Percentiles rank a stretch among this genome's conserved stretches.
phyloP scores from a whole-genome alignment of 805 yeast species.

The Blastobotrys robertii region DNA sequence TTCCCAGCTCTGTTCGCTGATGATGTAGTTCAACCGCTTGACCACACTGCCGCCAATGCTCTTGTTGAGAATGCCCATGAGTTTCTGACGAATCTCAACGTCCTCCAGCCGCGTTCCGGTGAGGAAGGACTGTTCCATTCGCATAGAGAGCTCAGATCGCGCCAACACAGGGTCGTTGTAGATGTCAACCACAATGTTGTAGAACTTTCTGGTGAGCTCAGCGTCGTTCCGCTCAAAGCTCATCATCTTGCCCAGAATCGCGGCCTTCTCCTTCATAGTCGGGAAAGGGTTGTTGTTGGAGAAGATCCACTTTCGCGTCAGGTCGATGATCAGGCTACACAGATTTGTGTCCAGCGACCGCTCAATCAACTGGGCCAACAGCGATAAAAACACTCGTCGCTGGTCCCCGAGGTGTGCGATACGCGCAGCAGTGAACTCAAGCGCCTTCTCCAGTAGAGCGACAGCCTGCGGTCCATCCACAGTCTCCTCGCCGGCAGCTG shows the following conservation, averaged over 20 bases:
- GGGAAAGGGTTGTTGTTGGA: conserved; percentile 79
- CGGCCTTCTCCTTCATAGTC: conserved; percentile 92
- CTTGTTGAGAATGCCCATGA: conserved; percentile 69
- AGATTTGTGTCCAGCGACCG: conserved; percentile 72
- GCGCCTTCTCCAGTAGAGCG: conserved; percentile 59
- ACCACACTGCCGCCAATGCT: conserved; percentile 70
- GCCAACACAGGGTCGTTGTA: conserved; percentile 72
- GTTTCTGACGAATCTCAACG: conserved; percentile 57
- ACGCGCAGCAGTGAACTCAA: conserved; percentile 69
- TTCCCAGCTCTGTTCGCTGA: conserved; percentile 98
- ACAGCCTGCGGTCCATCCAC: conserved; percentile 76
- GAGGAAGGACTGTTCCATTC: conserved; percentile 94
- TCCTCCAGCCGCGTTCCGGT: conserved; percentile 86
- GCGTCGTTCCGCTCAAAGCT: conserved; percentile 87
- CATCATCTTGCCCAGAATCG: conserved; percentile 85
- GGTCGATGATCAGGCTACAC: conserved; percentile 60
- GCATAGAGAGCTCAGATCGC: conserved; percentile 79
- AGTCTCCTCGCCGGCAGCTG: conserved; percentile 32
- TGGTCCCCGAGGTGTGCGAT: conserved; percentile 88
- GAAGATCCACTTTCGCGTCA: conserved; percentile 86
- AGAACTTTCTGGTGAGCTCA: conserved; percentile 64
- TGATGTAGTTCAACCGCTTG: conserved; percentile 73
- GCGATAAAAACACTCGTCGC: conserved; percentile 74
- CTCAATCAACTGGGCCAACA: conserved; percentile 84
- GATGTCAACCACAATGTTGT: conserved; percentile 76